A percentile compares a stretch with the other conserved stretches of the same genome.
These are phyloP conservation scores for Ananas comosus DNA, from an alignment of 176 grass and related monocot species.

Conservation along the genomic window DNA sequence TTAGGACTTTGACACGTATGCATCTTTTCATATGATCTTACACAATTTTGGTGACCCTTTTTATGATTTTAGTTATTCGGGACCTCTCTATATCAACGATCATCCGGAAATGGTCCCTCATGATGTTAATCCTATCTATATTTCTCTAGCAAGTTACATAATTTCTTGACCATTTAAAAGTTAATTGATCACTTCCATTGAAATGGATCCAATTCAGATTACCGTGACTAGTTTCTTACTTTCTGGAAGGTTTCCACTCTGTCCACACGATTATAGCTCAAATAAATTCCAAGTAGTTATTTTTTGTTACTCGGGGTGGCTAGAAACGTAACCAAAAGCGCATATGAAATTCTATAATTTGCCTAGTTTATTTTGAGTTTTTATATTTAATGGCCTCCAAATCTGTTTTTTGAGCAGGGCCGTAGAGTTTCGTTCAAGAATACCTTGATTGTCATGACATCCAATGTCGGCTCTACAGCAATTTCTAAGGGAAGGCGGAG, in stretches of 20 bases:
- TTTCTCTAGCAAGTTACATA: neutral
- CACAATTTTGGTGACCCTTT: too few relatives aligned
- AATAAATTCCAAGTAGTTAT: neutral
- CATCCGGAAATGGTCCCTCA: neutral
- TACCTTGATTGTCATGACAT: conserved; percentile 97
- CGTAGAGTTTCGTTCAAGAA: conserved; percentile 97
- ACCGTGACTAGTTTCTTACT: neutral
- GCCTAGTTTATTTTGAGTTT: conserved; percentile 12
- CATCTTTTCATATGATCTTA: neutral
- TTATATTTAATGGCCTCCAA: conserved; percentile 21
- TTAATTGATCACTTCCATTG: neutral
- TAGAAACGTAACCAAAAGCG: neutral
- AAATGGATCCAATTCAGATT: neutral
- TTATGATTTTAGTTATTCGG: neutral
- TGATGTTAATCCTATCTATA: neutral
- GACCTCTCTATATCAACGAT: neutral
- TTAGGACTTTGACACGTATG: neutral
- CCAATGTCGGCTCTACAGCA: conserved; percentile 80
- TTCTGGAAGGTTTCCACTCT: neutral
- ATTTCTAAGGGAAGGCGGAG: conserved; percentile 62
- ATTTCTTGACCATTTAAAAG: neutral
- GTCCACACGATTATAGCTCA: too few relatives aligned
- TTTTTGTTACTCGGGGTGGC: neutral
- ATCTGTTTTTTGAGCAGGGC: conserved; percentile 36
- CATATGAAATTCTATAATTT: neutral